Base-by-base conservation (phyloP, 2,329 filamentous ascomycete genomes). In the Leptographium lundbergii region DNA sequence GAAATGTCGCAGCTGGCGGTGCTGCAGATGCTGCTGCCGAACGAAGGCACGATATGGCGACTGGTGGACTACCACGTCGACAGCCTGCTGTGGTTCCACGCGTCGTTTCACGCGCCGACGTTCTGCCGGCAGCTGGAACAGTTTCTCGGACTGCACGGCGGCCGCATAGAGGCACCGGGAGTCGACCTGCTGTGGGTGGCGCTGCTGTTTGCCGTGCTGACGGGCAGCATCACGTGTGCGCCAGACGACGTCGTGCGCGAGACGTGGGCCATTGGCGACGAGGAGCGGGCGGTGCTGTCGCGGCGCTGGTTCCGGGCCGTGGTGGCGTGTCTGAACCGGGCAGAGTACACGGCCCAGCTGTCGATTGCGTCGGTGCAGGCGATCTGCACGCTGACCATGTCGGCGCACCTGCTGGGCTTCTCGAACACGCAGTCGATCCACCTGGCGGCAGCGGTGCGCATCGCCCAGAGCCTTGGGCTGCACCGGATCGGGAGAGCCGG, bases 361-460 rank as follows among this genome's bases (percentile, higher is more conserved):
- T 73, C 72, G 14, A 68, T 76, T 2, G 70, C 73, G 53, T 71
- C 73, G 0, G 69, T 78, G 4, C 73, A 79, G 63, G 72, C 76
- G 4, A 76, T 80, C 47, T 67, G 74, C 11, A 74, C 72, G 1
- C 66, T 77, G 34, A 77, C 77, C n/a, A 73, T 76, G 3, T 74
- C 74, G 10, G 76, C 75, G 10, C 77, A 80, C 65, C 66, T 77
- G 19, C 69, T 79, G 1, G 77, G 77, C 1, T 74, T 72, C 27
- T 75, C 75, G 7, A 77, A 76, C 61, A 73, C 73, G 50, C 76
- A 76, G 60, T 73, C 71, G 4, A 73, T 76, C 1, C 69, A 75
- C 24, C 69, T 78, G 10, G 73, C 72, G 3, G 71, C 74, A 1
- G 76, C 73, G 3, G 67, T 74, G 6, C 70, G 75, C 9, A 76